Evolutionary conservation across 257 asterid genomes (phyloP).

Genomic region (Orobanche coerulescens): DNA sequence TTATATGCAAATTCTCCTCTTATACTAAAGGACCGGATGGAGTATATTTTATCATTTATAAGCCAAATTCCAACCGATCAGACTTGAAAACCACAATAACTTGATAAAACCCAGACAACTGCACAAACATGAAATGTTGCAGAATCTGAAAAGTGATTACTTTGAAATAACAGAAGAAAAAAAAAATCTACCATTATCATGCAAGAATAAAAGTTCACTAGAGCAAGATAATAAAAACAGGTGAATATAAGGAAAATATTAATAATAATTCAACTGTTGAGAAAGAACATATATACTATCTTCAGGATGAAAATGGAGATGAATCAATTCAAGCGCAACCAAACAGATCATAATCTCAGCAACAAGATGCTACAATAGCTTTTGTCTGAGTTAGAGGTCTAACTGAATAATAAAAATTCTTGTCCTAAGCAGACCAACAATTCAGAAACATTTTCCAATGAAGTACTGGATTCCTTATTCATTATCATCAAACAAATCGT

Average conservation of each 20-base stretch:
- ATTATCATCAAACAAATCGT: slow-evolving; percentile 5
- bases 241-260: not conserved
- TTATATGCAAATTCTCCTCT: too few relatives aligned
- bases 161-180: too few relatives aligned
- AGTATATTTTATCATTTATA: too few relatives aligned
- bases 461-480: slow-evolving; percentile 6
- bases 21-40: too few relatives aligned
- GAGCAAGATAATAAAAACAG: not conserved
- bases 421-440: slow-evolving; percentile 7
- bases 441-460: not conserved
- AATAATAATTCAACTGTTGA: not conserved
- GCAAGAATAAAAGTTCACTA: not conserved
- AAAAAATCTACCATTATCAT: not conserved
- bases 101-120: too few relatives aligned
- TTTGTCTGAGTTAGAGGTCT: not conserved
- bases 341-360: not conserved
- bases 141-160: too few relatives aligned
- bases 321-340: not conserved
- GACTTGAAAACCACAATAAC: too few relatives aligned
- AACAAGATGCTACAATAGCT: not conserved
- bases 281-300: not conserved
- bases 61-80: too few relatives aligned
- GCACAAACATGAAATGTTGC: too few relatives aligned
- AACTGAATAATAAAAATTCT: slow-evolving; percentile 11
- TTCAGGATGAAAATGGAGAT: not conserved